phyloP scores from a whole-genome alignment of 1,284 basidiomycete genomes.

The Ustilago crameri region DNA sequence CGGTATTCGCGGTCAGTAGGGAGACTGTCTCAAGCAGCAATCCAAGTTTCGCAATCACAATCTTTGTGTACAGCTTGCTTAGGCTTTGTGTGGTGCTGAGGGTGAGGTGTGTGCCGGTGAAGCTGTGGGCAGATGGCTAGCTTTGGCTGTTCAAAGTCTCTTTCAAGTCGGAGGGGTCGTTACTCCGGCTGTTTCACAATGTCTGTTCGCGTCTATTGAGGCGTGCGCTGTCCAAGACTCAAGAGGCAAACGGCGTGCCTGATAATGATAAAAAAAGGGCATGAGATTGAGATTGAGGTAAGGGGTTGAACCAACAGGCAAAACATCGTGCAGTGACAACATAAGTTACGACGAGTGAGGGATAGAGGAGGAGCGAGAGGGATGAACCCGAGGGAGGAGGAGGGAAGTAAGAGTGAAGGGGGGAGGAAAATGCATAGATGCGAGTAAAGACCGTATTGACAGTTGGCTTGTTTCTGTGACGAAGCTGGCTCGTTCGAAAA shows the following conservation, averaged over 20 bases:
- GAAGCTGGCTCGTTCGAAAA: not conserved
- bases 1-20: constrained; percentile 40
- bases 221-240: not conserved
- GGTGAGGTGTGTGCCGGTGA: no score
- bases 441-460: not conserved
- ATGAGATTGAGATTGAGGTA: not conserved
- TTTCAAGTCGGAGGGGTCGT: no score
- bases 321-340: not conserved
- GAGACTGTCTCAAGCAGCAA: not conserved
- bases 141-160: no score
- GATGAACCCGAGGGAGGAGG: not conserved
- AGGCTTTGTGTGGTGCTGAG: no score
- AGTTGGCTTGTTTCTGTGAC: not conserved
- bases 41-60: no score
- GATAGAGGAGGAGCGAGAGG: not conserved
- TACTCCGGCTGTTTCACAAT: no score
- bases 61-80: no score
- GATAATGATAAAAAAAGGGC: no score
- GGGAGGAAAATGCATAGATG: constrained; percentile 1
- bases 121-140: no score
- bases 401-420: not conserved
- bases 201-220: not conserved
- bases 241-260: no score
- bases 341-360: not conserved
- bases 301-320: no score